Evolutionary conservation across 148 eudicot species (phyloP), one percentile per base, ranked within the genome.

Genomic region (Talinum fruticosum): DNA sequence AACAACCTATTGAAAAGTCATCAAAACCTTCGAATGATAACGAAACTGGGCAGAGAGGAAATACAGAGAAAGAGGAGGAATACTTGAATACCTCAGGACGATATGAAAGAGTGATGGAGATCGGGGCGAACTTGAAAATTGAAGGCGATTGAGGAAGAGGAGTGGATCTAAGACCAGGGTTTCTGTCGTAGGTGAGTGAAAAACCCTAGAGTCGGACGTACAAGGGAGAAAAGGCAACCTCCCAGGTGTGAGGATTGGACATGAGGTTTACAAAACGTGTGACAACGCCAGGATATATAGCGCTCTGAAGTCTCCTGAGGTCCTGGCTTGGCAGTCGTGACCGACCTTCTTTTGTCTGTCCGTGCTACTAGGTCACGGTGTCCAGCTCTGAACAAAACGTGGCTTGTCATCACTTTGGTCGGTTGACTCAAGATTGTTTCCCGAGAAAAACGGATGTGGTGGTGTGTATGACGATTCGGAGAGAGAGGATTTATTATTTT

Each of bases 191-290:
- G 47, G 65, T 6, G 28, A 19, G 18, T 21, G 14, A 38, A 23
- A 54, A 62, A 62, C 66, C 66, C 66, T 62, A 62, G n/a, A 23
- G 64, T 69, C 65, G 53, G 79, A 51, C 53, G 74, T 24, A 28
- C 6, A 37, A 59, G 74, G 75, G 69, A 29, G 59, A 16, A 36
- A 28, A 24, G 29, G 7, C 23, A 36, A 26, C 18, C 29, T 71
- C 71, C 76, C 76, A 71, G 47, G 38, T 62, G 70, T 71, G 76
- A 62, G 69, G 75, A 59, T 47, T 75, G 67, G 44, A 66, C 38
- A 21, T 47, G 41, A 7, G 41, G 4, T 37, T 37, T 7, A 37
- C 4, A 37, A 37, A 37, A 7, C 4, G 41, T 7, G 41, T 7
- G 3, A 7, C 41, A 3, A 7, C 41, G 7, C 44, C 44, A 38